Conservation (phyloP, 768 basidiomycete genomes). For the Boletales sp. region DNA sequence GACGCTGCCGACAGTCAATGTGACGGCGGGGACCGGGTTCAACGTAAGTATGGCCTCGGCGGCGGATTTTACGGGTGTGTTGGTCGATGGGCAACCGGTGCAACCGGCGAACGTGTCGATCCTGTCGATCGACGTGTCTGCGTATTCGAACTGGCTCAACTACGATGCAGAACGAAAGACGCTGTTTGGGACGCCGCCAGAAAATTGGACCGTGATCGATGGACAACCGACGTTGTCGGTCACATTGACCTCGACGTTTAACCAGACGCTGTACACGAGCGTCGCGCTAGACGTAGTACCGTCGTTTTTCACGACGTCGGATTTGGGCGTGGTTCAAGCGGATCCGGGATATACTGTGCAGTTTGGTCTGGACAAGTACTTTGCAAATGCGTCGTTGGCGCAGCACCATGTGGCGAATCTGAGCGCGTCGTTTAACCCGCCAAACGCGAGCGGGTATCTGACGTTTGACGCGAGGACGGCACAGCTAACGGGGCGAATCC, state of each 20-base stretch:
- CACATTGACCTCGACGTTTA: slow-evolving; percentile 57
- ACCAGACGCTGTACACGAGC: slow-evolving; percentile 62
- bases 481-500: slow-evolving; percentile 55
- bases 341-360: slow-evolving; percentile 47
- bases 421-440: slow-evolving; percentile 53
- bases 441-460: slow-evolving; percentile 47
- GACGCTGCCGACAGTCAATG: slow-evolving; percentile 63
- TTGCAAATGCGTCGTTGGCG: slow-evolving; percentile 43
- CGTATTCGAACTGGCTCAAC: slow-evolving; percentile 52
- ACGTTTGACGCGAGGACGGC: slow-evolving; percentile 44
- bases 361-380: slow-evolving; percentile 53
- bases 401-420: slow-evolving; percentile 47
- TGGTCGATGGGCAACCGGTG: slow-evolving; percentile 59
- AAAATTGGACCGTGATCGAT: slow-evolving; percentile 33
- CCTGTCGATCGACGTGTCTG: slow-evolving; percentile 57
- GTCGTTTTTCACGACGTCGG: slow-evolving; percentile 63
- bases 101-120: slow-evolving; percentile 53
- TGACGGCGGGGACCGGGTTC: slow-evolving; percentile 57
- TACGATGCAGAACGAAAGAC: slow-evolving; percentile 55
- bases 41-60: slow-evolving; percentile 49
- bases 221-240: slow-evolving; percentile 50
- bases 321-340: slow-evolving; percentile 54
- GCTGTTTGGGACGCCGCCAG: slow-evolving; percentile 64
- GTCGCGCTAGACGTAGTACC: slow-evolving; percentile 64
- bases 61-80: slow-evolving; percentile 58